These are phyloP conservation scores for Theobroma cacao DNA, from an alignment of 345 rosid species.

Conservation along the genomic window DNA sequence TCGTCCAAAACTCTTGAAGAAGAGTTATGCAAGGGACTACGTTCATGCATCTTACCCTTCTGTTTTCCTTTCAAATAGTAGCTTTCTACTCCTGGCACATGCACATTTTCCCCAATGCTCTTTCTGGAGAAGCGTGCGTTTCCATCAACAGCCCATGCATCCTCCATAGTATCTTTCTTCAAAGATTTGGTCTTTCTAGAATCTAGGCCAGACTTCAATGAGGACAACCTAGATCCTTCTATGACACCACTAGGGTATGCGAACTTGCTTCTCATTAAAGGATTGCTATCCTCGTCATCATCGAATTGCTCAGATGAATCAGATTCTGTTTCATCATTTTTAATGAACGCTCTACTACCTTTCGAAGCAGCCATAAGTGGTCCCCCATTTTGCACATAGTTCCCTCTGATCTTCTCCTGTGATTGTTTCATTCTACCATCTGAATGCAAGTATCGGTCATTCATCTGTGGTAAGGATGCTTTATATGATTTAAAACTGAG, in stretches of 20 bases:
- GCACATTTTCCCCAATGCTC: constrained; percentile 37
- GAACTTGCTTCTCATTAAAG: constrained; percentile 45
- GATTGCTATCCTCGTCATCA: constrained; percentile 61
- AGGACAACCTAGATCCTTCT: constrained; percentile 47
- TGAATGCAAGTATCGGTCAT: constrained; percentile 55
- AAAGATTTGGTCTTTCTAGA: constrained; percentile 38
- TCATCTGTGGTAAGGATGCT: constrained; percentile 52
- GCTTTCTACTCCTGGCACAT: constrained; percentile 34
- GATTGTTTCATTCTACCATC: constrained; percentile 50
- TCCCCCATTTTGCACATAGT: constrained; percentile 50
- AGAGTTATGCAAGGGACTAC: constrained; percentile 45
- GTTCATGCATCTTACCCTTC: constrained; percentile 66
- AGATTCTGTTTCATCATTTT: constrained; percentile 79
- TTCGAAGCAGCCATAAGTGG: constrained; percentile 34
- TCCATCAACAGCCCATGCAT: constrained; percentile 42
- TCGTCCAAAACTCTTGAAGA: constrained; percentile 40
- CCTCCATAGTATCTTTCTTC: constrained; percentile 43
- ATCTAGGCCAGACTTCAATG: constrained; percentile 44
- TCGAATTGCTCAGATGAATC: constrained; percentile 69
- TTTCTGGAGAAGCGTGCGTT: constrained; percentile 30
- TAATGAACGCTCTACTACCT: constrained; percentile 39
- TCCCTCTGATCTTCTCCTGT: constrained; percentile 57
- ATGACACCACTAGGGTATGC: constrained; percentile 40
- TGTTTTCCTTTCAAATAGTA: constrained; percentile 60
- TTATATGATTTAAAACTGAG: constrained; percentile 42